Conservation (phyloP, 73 alveolate species). For the Paramecium biaurelia region DNA sequence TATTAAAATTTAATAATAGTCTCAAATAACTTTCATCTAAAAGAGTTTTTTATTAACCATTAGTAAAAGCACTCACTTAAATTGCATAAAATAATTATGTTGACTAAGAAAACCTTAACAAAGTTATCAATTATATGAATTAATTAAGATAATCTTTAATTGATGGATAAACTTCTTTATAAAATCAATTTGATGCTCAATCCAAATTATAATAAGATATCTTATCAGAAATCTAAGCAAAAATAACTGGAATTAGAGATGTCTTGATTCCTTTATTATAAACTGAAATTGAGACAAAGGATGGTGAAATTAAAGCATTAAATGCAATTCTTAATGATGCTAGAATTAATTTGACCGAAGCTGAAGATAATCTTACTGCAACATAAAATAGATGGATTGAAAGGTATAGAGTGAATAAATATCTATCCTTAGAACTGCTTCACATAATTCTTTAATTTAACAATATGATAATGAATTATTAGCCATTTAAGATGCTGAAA, state of each 20-base stretch:
- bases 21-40: not conserved
- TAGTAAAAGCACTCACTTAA: slow-evolving; percentile 9
- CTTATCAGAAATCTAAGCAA: slow-evolving; percentile 7
- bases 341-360: not conserved
- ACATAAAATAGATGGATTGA: slow-evolving; percentile 41
- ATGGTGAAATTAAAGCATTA: slow-evolving; percentile 29
- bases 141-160: slow-evolving; percentile 22
- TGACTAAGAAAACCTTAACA: slow-evolving; percentile 35
- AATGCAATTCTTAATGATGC: slow-evolving; percentile 31
- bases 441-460: not conserved
- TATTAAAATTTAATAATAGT: not conserved
- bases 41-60: slow-evolving; percentile 36
- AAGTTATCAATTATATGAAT: slow-evolving; percentile 6
- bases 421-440: not conserved
- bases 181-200: not conserved
- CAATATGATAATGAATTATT: slow-evolving; percentile 22
- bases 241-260: slow-evolving; percentile 6
- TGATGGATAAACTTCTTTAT: slow-evolving; percentile 17
- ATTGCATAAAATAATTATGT: slow-evolving; percentile 20
- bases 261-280: not conserved
- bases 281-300: not conserved
- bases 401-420: not conserved
- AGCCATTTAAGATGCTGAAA: slow-evolving; percentile 42
- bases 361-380: not conserved
- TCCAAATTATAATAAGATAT: not conserved